Evolutionary conservation across 1,139 yeast species (phyloP), one percentile per base, ranked within the genome.

Genomic region (Lodderomyces pseudojiufengensis): DNA sequence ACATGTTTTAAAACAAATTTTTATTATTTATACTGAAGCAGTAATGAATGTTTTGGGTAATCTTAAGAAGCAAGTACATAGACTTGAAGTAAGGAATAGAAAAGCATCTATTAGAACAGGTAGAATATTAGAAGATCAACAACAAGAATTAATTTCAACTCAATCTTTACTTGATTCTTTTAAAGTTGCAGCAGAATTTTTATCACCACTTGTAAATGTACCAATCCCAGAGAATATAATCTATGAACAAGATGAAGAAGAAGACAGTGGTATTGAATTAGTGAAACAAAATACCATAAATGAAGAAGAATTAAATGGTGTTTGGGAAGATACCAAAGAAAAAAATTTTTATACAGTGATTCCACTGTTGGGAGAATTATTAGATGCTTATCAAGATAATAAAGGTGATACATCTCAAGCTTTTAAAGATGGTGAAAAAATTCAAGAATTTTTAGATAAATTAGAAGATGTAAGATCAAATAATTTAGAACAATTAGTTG

Each of bases 261-360:
- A 55, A 13, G 41, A 42, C 1, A 55, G 38, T 21, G 39, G 43
- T 6, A 43, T 61, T 20, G 64, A 54, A 41, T 51, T 59, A 20
- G 61, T 56, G 18, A 54, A 48, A 37, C 41, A 37, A 31, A 45
- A 51, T 38, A 44, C 50, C 15, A 41, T 36, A 18, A 56, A 47
- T 32, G 72, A 65, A 27, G 65, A 64, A 26, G 52, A 55, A 3
- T 26, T 39, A 3, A 32, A 36, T 32, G 59, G 57, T 8, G 57
- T 81, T 12, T 87, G 95, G 95, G 84, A 76, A 32, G 80, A 73
- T 42, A 73, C 76, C 10, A 84, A 79, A 30, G 79, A 75, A 27
- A 70, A 73, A 42, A 66, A 63, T 40, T 86, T 86, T 52, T 87
- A 87, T 52, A 63, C 67, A 2, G 51, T 50, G 3, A 49, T 66